Conservation (phyloP, 1,284 basidiomycete genomes). For the Megacollybia platyphylla region DNA sequence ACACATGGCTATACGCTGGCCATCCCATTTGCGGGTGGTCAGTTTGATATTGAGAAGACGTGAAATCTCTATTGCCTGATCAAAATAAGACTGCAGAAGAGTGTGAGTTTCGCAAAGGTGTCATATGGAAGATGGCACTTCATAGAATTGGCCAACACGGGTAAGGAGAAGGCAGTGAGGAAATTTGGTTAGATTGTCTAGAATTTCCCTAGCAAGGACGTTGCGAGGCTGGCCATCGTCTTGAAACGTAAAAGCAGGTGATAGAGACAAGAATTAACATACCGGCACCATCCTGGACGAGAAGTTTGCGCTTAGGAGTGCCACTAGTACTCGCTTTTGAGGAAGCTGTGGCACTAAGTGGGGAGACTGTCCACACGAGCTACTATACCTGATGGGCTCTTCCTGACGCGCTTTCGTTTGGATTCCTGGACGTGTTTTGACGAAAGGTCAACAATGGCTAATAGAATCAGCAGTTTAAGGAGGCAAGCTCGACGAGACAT, state of each 20-base stretch:
- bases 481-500: not conserved
- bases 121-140: conserved; percentile 33
- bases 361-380: no score
- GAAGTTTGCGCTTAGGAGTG: not conserved
- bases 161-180: conserved; percentile 86
- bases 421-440: not conserved
- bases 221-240: conserved; percentile 25
- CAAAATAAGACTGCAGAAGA: conserved; percentile 72
- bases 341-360: no score
- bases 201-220: conserved; percentile 56
- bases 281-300: not conserved
- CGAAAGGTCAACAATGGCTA: not conserved
- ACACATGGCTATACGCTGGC: conserved; percentile 63
- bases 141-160: conserved; percentile 89
- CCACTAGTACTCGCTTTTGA: not conserved
- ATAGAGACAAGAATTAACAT: not conserved
- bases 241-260: not conserved
- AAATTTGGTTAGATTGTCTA: conserved; percentile 62
- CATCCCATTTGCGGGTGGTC: conserved; percentile 61
- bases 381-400: not conserved
- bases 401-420: conserved; percentile 6
- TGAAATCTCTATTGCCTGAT: conserved; percentile 75
- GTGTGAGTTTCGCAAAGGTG: not conserved
- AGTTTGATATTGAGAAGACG: conserved; percentile 73
- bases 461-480: not conserved